These are phyloP conservation scores for Ophioceras dolichostomum DNA, from an alignment of 2,329 filamentous ascomycete genomes.

Conservation along the genomic window DNA sequence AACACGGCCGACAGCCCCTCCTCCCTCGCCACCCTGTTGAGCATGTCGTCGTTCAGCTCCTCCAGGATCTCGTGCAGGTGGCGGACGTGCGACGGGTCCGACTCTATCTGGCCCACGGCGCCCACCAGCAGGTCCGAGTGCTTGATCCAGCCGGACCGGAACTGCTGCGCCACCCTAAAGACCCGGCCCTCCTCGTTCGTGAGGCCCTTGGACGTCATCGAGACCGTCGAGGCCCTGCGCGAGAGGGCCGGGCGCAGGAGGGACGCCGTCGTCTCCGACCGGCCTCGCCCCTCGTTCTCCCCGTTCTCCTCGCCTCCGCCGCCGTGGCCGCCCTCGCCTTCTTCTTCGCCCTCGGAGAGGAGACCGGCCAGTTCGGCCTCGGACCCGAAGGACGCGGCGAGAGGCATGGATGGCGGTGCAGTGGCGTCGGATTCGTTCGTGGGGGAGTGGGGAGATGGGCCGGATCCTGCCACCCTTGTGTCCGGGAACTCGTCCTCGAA, in stretches of 20 bases:
- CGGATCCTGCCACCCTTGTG: conserved; percentile 38
- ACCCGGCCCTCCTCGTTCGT: conserved; percentile 45
- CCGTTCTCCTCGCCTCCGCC: conserved; percentile 38
- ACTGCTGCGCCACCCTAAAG: conserved; percentile 42
- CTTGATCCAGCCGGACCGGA: conserved; percentile 41
- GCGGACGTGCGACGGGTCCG: conserved; percentile 35
- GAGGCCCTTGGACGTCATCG: conserved; percentile 35
- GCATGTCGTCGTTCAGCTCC: conserved; percentile 46
- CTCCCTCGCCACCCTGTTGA: conserved; percentile 37
- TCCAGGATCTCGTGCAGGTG: conserved; percentile 51
- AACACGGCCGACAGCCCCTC: conserved; percentile 51
- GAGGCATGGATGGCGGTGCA: conserved; percentile 1
- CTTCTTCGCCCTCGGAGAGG: conserved; percentile 11
- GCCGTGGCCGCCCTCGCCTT: conserved; percentile 31
- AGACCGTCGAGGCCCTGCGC: conserved; percentile 39
- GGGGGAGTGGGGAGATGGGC: no score
- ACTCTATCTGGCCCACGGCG: conserved; percentile 31
- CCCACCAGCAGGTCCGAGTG: conserved; percentile 35
- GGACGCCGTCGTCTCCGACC: conserved; percentile 10
- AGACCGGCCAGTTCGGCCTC: conserved; percentile 9
- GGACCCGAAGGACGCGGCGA: conserved; percentile 1
- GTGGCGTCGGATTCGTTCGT: neutral
- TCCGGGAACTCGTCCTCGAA: conserved; percentile 97
- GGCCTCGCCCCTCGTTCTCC: conserved; percentile 13
- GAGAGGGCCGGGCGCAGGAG: conserved; percentile 27